Percentiles rank a stretch among this genome's conserved stretches.
Evolutionary conservation across 768 basidiomycete species (phyloP).

Genomic region (Leccinum variicolor): DNA sequence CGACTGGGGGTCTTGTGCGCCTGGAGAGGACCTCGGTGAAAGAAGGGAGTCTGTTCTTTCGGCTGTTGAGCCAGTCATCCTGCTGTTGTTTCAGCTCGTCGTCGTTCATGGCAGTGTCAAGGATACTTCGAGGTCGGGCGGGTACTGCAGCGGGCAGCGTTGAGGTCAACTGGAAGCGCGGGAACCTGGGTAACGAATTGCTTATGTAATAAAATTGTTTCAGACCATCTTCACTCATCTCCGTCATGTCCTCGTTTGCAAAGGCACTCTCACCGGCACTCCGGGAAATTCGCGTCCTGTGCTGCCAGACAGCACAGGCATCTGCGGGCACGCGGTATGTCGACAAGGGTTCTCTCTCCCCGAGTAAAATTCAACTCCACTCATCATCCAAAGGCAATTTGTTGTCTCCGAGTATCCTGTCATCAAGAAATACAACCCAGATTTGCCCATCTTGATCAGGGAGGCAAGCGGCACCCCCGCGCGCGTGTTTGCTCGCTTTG

Average conservation of each 20-base stretch:
- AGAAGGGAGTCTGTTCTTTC: constrained; percentile 78
- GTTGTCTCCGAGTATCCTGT: constrained; percentile 68
- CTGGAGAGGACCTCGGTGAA: constrained; percentile 90
- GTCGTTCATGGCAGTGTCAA: constrained; percentile 43
- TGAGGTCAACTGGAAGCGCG: constrained; percentile 16
- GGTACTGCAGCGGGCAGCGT: constrained; percentile 17
- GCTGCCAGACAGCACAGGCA: constrained; percentile 71
- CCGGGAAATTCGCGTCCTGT: constrained; percentile 76
- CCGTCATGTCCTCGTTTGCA: constrained; percentile 58
- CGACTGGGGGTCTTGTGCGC: constrained; percentile 90
- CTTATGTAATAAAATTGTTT: constrained; percentile 26
- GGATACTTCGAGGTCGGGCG: constrained; percentile 7
- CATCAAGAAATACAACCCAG: constrained; percentile 81
- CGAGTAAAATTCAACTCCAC: background rate
- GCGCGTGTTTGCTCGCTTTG: constrained; percentile 81
- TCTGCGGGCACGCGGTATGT: constrained; percentile 78
- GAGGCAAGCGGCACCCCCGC: constrained; percentile 79
- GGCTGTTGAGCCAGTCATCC: constrained; percentile 71
- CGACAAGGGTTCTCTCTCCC: constrained; percentile 2
- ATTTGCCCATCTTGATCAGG: constrained; percentile 80
- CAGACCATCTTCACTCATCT: constrained; percentile 19
- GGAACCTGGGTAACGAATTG: constrained; percentile 6
- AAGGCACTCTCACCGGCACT: constrained; percentile 75
- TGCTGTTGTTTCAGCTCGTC: constrained; percentile 52
- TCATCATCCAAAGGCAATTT: constrained; percentile 61